Base-by-base conservation (phyloP, 192 early-diverging fungal genomes). In the Coemansia erecta region DNA sequence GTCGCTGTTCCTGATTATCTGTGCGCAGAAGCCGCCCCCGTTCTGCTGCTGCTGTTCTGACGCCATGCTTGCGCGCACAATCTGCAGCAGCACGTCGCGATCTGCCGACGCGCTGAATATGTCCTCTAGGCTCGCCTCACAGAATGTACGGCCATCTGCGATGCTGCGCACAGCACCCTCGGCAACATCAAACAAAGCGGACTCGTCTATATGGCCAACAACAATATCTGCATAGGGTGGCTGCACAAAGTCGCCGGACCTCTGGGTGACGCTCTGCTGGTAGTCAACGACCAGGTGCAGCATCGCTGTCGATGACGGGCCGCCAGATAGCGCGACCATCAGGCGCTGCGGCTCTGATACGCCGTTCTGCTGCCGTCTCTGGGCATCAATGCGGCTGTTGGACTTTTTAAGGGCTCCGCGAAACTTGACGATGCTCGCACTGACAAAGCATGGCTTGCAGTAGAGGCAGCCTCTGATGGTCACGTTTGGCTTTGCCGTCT, bases 311-410 rank as follows among this genome's bases (percentile, higher is more conserved):
- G 93, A 95, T 7, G 90, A 85, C 4, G 86, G 68, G 0, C 94
- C 94, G 28, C 93, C 94, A 3, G 94, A 97, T 26, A 92, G 81
- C 10, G 93, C 94, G 14, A 95, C 63, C 68, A 94, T 68, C 11
- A 26, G 47, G 23, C 21, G 47, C 47, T 10, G 22, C 22, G 28
- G 28, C 28, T 31, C 28, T 31, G 7, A 31, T 31, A 7, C 28
- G 28, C 28, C 28, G 28, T 49, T 44, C 43, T 44, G 43, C 43
- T 4, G 43, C 43, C 43, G 8, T 60, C 73, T 17, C n/a, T 66
- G 26, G 44, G 1, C 41, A 12, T 64, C 61, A 39, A 63, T 44
- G 44, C 71, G 63, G 19, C 75, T 66, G 31, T 72, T 65, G 8
- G 84, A 79, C 40, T 83, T 83, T 53, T 81, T 81, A 17, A 90